Percentiles rank a stretch among this genome's conserved stretches.
phyloP scores from a whole-genome alignment of 768 basidiomycete genomes.

The Suillus bovinus region DNA sequence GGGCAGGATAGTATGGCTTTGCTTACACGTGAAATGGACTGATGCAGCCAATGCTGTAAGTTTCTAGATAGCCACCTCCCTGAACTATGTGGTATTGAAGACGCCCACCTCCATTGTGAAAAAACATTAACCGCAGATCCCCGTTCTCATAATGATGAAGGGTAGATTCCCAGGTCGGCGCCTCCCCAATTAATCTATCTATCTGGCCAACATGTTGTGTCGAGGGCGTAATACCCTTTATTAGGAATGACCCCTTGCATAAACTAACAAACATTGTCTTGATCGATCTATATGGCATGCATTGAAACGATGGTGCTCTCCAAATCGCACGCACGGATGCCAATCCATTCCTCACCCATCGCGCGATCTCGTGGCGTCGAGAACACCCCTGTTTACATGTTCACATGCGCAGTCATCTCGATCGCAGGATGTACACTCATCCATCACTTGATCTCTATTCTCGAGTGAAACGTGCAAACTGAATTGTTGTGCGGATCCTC shows the following conservation, averaged over 20 bases:
- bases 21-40: slow-evolving; percentile 3
- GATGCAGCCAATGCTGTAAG: neutral
- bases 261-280: neutral
- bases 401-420: neutral
- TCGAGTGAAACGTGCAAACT: neutral
- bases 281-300: neutral
- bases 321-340: neutral
- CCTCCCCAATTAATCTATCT: slow-evolving; percentile 5
- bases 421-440: neutral
- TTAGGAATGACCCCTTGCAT: neutral
- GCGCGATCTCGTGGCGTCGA: neutral
- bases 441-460: neutral
- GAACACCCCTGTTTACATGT: neutral
- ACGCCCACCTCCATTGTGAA: neutral
- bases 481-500: neutral
- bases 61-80: slow-evolving; percentile 3
- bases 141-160: slow-evolving; percentile 11
- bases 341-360: neutral
- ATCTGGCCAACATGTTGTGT: neutral
- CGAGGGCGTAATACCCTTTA: neutral
- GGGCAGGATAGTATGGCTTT: slow-evolving; percentile 1
- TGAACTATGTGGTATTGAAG: slow-evolving; percentile 1
- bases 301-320: neutral
- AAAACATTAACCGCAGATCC: slow-evolving; percentile 1
- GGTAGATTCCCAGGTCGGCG: slow-evolving; percentile 3